Evolutionary conservation across 2,329 filamentous ascomycete genomes (phyloP).

Genomic region (Apiospora sp.): DNA sequence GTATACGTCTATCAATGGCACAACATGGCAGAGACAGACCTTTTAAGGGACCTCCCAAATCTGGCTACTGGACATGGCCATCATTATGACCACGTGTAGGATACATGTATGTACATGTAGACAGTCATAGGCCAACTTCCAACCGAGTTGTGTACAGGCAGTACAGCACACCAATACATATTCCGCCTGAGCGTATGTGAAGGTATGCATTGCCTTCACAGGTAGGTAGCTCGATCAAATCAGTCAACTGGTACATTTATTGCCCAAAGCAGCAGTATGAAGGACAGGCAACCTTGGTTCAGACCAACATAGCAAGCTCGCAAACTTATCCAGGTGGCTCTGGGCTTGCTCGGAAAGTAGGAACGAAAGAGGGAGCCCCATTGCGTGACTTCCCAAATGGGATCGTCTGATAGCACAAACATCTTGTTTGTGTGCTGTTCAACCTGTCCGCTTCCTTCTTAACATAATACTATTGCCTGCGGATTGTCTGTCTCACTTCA

Average conservation of each 20-base stretch:
- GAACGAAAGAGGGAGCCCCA: neutral
- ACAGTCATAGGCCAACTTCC: neutral
- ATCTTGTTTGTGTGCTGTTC: constrained; percentile 11
- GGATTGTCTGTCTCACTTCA: neutral
- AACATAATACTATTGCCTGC: neutral
- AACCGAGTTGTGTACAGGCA: too few relatives aligned
- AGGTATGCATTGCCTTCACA: too few relatives aligned
- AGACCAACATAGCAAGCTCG: too few relatives aligned
- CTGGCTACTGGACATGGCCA: neutral
- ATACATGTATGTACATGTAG: neutral
- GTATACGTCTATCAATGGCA: neutral
- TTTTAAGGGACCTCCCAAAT: neutral
- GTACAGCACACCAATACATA: too few relatives aligned
- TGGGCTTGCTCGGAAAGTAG: neutral
- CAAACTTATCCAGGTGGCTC: too few relatives aligned
- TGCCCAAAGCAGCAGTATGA: too few relatives aligned
- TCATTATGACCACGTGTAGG: neutral
- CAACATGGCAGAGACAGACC: neutral
- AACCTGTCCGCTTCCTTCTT: neutral
- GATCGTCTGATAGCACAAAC: constrained; percentile 14
- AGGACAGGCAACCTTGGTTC: too few relatives aligned
- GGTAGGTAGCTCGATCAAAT: too few relatives aligned
- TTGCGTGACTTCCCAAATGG: constrained; percentile 16
- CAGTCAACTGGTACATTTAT: too few relatives aligned
- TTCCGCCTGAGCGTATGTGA: too few relatives aligned